Evolutionary conservation across 1,284 basidiomycete genomes (phyloP).

Genomic region (Cryptococcus depauperatus): DNA sequence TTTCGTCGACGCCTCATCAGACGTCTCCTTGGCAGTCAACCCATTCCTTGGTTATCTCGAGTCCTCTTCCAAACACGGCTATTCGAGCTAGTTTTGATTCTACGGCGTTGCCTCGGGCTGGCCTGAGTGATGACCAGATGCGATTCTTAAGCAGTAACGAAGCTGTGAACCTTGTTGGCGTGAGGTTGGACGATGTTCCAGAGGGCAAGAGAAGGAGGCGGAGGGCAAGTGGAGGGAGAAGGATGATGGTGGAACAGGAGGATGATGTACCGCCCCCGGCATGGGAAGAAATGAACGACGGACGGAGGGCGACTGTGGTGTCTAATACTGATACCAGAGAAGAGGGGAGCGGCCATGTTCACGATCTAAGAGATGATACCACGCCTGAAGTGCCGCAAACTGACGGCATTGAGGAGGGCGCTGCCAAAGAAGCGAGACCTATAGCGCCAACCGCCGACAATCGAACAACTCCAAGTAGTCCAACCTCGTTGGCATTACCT

Average conservation of each 20-base stretch:
- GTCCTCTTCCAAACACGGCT: constrained; percentile 23
- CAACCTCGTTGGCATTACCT: too few relatives aligned
- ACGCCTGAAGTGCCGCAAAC: neutral
- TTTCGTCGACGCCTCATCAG: neutral
- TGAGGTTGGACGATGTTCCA: constrained; percentile 20
- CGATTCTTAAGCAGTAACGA: constrained; percentile 21
- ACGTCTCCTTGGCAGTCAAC: constrained; percentile 24
- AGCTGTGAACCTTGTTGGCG: constrained; percentile 18
- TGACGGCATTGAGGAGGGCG: neutral
- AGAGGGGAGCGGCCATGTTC: too few relatives aligned
- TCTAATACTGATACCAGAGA: too few relatives aligned
- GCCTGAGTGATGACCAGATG: constrained; percentile 26
- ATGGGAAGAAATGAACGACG: neutral
- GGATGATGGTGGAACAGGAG: neutral
- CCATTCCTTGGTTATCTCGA: constrained; percentile 20
- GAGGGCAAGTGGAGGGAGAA: constrained; percentile 1
- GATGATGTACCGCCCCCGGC: neutral
- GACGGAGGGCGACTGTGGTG: neutral
- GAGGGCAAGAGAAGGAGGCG: constrained; percentile 12
- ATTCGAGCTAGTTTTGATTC: constrained; percentile 24
- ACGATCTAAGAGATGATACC: neutral
- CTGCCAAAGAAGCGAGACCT: neutral
- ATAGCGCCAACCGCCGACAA: too few relatives aligned
- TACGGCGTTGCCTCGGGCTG: constrained; percentile 17
- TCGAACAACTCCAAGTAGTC: too few relatives aligned